Conservation (phyloP, 192 early-diverging fungal species). For the Coemansia sp. region DNA sequence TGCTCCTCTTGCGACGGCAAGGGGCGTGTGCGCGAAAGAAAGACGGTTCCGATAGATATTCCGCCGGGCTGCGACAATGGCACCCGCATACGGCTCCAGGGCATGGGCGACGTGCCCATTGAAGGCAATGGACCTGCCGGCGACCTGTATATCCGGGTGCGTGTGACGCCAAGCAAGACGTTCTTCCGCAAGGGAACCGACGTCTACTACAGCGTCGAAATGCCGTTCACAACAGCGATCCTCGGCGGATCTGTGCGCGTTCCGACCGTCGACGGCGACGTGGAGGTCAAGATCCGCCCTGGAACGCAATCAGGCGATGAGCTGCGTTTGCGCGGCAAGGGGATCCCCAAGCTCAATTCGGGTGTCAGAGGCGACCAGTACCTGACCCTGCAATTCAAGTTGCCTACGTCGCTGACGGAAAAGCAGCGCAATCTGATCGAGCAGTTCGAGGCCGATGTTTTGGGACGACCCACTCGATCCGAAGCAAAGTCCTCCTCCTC, state of each 20-base stretch:
- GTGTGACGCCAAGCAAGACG: conserved; percentile 66
- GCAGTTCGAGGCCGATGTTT: conserved; percentile 57
- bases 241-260: conserved; percentile 85
- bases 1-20: conserved; percentile 81
- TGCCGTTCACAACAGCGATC: conserved; percentile 86
- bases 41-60: conserved; percentile 71
- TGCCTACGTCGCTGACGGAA: conserved; percentile 63
- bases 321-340: conserved; percentile 74
- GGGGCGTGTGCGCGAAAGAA: conserved; percentile 75
- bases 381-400: conserved; percentile 77
- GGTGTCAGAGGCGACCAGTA: conserved; percentile 83
- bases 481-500: neutral
- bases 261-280: conserved; percentile 94
- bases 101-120: conserved; percentile 81
- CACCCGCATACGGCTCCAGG: conserved; percentile 72
- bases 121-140: conserved; percentile 71
- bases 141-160: conserved; percentile 83
- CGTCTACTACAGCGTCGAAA: conserved; percentile 67
- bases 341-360: conserved; percentile 64
- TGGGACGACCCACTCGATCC: conserved; percentile 10
- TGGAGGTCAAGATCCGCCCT: conserved; percentile 81
- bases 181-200: conserved; percentile 86
- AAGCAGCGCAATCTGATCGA: conserved; percentile 63
- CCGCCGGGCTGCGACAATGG: conserved; percentile 86
- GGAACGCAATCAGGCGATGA: conserved; percentile 91